These are phyloP conservation scores for Xylariaceae sp. DNA, from an alignment of 2,329 filamentous ascomycete species.

Conservation along the genomic window DNA sequence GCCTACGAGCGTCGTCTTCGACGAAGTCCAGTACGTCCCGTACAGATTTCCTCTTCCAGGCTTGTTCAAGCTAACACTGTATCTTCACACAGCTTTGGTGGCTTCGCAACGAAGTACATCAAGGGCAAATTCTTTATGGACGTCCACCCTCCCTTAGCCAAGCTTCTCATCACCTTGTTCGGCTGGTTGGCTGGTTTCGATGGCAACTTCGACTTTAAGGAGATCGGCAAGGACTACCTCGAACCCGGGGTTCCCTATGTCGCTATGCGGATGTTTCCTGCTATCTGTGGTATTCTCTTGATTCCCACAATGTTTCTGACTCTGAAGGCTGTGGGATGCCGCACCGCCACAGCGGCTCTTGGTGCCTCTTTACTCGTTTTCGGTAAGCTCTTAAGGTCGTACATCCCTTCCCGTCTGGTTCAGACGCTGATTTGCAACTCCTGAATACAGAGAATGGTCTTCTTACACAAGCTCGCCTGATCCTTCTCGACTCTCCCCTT, in stretches of 20 bases:
- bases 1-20: constrained; percentile 93
- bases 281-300: constrained; percentile 80
- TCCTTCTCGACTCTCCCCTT: constrained; percentile 91
- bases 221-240: constrained; percentile 97
- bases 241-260: constrained; percentile 95
- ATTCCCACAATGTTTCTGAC: constrained; percentile 94
- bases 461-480: constrained; percentile 89
- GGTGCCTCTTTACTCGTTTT: constrained; percentile 88
- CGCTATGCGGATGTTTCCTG: constrained; percentile 91
- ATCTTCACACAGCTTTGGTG: constrained; percentile 71
- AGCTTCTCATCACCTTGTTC: constrained; percentile 91
- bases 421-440: constrained; percentile 22
- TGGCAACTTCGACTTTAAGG: constrained; percentile 97
- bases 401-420: neutral
- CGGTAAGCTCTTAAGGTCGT: constrained; percentile 50
- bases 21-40: constrained; percentile 88
- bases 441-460: constrained; percentile 84
- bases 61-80: constrained; percentile 9
- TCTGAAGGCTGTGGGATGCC: constrained; percentile 84
- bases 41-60: neutral
- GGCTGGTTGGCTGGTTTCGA: constrained; percentile 94
- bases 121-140: constrained; percentile 99
- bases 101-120: constrained; percentile 98
- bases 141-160: constrained; percentile 95
- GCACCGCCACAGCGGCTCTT: constrained; percentile 76